phyloP scores from a whole-genome alignment of 495 filamentous ascomycete species.

The Sordaria brevicollis region DNA sequence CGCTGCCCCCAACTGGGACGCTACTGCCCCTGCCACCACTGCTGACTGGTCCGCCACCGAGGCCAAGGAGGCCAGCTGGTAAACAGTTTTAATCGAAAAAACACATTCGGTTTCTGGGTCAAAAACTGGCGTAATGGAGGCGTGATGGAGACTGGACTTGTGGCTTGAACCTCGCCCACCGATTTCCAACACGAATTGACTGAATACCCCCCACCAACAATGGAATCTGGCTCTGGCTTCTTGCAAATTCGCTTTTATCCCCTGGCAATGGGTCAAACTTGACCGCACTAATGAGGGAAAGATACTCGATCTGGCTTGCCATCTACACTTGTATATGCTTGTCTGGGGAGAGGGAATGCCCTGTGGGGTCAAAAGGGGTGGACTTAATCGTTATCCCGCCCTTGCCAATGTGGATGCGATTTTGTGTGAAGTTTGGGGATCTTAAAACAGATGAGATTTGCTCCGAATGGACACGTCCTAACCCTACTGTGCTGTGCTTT shows the following conservation, averaged over 20 bases:
- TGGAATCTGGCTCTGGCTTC: slow-evolving; percentile 7
- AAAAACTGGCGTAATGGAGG: slow-evolving; percentile 17
- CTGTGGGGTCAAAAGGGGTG: slow-evolving; percentile 57
- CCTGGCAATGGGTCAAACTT: slow-evolving; percentile 38
- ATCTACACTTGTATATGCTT: slow-evolving; percentile 30
- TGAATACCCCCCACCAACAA: slow-evolving; percentile 5
- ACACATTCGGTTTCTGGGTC: slow-evolving; percentile 11
- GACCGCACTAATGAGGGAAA: slow-evolving; percentile 94
- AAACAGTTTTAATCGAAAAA: slow-evolving; percentile 23
- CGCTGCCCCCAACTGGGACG: slow-evolving; percentile 68
- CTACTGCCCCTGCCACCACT: slow-evolving; percentile 34
- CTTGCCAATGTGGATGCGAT: slow-evolving; percentile 16
- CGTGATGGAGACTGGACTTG: slow-evolving; percentile 9
- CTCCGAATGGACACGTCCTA: neutral
- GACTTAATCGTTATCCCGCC: slow-evolving; percentile 46
- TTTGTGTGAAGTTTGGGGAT: slow-evolving; percentile 1
- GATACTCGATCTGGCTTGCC: slow-evolving; percentile 52
- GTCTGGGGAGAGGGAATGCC: slow-evolving; percentile 73
- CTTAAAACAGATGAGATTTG: neutral
- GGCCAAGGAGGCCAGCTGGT: slow-evolving; percentile 53
- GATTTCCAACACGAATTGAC: slow-evolving; percentile 11
- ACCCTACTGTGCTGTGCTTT: neutral
- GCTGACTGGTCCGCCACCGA: slow-evolving; percentile 63
- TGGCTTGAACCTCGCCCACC: slow-evolving; percentile 12
- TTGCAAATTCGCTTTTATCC: slow-evolving; percentile 7